Conservation (phyloP, 768 basidiomycete genomes). For the Austroboletus festivus region DNA sequence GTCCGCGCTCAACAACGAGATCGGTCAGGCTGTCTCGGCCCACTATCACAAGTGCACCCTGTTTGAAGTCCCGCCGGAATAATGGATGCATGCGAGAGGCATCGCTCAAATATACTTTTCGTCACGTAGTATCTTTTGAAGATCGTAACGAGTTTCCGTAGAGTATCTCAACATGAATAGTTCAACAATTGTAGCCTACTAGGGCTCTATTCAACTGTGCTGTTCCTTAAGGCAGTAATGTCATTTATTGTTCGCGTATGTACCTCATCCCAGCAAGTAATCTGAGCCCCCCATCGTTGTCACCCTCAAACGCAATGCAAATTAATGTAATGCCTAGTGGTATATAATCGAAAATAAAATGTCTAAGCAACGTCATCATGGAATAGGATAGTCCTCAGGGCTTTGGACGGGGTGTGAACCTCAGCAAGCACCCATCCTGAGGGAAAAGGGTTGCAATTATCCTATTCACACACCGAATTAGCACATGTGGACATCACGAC, state of each 20-base stretch:
- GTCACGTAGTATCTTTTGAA: too few relatives aligned
- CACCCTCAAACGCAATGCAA: too few relatives aligned
- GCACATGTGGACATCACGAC: neutral
- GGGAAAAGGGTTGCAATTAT: slow-evolving; percentile 98
- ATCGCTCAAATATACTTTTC: too few relatives aligned
- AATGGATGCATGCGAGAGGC: too few relatives aligned
- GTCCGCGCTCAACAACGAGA: slow-evolving; percentile 34
- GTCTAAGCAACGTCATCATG: neutral
- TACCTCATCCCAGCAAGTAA: too few relatives aligned
- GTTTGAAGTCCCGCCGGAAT: slow-evolving; percentile 40
- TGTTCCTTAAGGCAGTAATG: too few relatives aligned
- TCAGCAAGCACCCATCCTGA: slow-evolving; percentile 83
- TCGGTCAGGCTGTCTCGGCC: slow-evolving; percentile 24
- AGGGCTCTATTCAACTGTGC: too few relatives aligned
- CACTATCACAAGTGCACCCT: slow-evolving; percentile 37
- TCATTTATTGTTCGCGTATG: too few relatives aligned
- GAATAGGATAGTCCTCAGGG: slow-evolving; percentile 5
- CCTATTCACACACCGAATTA: slow-evolving; percentile 35
- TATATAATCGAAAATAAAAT: slow-evolving; percentile 1
- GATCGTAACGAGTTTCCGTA: too few relatives aligned
- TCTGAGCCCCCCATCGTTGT: too few relatives aligned
- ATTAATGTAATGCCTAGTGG: slow-evolving; percentile 16
- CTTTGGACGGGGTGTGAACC: slow-evolving; percentile 59
- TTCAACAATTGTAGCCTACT: too few relatives aligned
- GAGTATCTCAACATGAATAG: too few relatives aligned